Evolutionary conservation across 495 filamentous ascomycete species (phyloP).

Genomic region (Penicillium simplicissimum): DNA sequence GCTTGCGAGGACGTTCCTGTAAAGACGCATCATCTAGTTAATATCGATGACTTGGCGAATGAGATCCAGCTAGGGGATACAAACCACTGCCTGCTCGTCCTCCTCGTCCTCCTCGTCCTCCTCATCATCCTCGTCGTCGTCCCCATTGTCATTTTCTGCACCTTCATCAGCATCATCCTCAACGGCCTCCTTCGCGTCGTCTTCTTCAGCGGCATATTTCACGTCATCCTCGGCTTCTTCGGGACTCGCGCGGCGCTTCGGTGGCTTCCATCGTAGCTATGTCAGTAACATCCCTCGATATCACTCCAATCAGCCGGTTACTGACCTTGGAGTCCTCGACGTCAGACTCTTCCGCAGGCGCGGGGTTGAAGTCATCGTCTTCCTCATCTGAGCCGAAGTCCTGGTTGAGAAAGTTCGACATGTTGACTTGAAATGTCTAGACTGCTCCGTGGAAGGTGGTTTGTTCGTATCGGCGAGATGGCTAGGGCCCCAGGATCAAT

Average conservation of each 20-base stretch:
- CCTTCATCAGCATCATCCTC: slow-evolving; percentile 48
- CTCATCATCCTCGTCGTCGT: slow-evolving; percentile 39
- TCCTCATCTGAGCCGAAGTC: slow-evolving; percentile 74
- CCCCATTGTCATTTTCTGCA: slow-evolving; percentile 53
- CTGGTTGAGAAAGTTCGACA: slow-evolving; percentile 56
- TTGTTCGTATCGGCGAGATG: neutral
- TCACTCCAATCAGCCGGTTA: slow-evolving; percentile 12
- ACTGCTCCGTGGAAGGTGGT: neutral
- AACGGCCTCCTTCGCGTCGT: slow-evolving; percentile 53
- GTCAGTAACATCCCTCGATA: slow-evolving; percentile 21
- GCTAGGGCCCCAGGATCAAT: neutral
- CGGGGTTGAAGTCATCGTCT: slow-evolving; percentile 81
- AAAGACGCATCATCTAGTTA: neutral
- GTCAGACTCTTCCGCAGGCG: slow-evolving; percentile 65
- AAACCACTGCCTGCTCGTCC: slow-evolving; percentile 30
- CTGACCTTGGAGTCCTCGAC: slow-evolving; percentile 57
- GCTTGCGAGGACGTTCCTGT: slow-evolving; percentile 77
- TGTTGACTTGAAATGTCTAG: slow-evolving; percentile 25
- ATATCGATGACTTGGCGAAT: neutral
- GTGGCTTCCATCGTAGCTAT: slow-evolving; percentile 18
- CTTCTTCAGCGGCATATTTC: slow-evolving; percentile 48
- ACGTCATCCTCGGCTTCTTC: slow-evolving; percentile 51
- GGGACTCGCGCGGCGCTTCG: slow-evolving; percentile 50
- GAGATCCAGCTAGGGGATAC: slow-evolving; percentile 9
- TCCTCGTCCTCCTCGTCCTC: slow-evolving; percentile 50